These are phyloP conservation scores for Quercus rubra DNA, from an alignment of 306 rosid genomes.

Conservation along the genomic window DNA sequence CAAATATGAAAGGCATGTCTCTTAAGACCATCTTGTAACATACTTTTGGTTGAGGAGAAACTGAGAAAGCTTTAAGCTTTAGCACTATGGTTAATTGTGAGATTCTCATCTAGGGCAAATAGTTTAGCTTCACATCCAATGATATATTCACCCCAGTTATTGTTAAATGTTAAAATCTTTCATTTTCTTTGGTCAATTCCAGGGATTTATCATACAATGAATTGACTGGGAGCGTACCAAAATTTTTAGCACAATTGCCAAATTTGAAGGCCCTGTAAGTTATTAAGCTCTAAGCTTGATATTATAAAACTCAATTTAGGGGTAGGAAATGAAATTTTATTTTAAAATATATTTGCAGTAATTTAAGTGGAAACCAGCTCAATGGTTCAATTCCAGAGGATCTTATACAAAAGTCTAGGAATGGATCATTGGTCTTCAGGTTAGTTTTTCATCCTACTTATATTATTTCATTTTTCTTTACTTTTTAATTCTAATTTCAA, in stretches of 20 bases:
- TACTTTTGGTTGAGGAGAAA: too few relatives aligned
- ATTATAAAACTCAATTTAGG: neutral
- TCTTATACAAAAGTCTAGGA: constrained; percentile 2
- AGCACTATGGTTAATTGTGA: too few relatives aligned
- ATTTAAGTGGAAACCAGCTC: constrained; percentile 22
- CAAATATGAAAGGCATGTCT: too few relatives aligned
- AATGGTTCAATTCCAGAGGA: constrained; percentile 18
- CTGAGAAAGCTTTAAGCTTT: too few relatives aligned
- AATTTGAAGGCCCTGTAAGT: constrained; percentile 4
- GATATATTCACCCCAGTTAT: too few relatives aligned
- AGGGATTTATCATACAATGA: constrained; percentile 52
- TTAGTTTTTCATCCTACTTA: neutral
- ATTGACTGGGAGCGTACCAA: constrained; percentile 35
- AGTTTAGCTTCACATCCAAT: too few relatives aligned
- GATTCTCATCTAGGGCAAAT: too few relatives aligned
- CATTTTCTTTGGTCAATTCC: neutral
- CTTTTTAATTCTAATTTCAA: neutral
- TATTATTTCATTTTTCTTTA: neutral
- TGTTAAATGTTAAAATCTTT: neutral
- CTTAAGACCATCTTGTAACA: too few relatives aligned
- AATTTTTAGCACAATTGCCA: neutral
- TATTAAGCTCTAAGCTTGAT: neutral
- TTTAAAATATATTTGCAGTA: neutral
- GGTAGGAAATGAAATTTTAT: too few relatives aligned
- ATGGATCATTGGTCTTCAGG: neutral